Evolutionary conservation across 768 basidiomycete genomes (phyloP), one percentile per base, ranked within the genome.

Genomic region (Boletus rufocinnamomeus): DNA sequence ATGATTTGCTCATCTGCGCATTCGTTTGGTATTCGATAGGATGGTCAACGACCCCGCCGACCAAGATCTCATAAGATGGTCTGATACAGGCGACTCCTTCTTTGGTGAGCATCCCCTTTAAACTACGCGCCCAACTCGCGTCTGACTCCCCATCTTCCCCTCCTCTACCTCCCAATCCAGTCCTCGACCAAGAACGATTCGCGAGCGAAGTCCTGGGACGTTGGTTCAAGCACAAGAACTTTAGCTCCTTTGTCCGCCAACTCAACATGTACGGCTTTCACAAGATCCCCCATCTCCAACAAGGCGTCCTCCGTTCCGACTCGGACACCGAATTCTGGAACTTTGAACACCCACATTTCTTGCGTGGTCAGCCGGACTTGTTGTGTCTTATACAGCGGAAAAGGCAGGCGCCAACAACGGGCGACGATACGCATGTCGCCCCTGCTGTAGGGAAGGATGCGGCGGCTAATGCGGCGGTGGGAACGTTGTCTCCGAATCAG

Each of bases 171-270:
- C 10, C 51, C 23, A 21, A 25, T 16, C 10, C 67, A 97, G 95
- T 98, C 30, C 85, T 93, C 38, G 92, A 96, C 73, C 90, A 92
- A 66, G 93, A 96, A 71, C 86, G 87, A 30, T 92, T 98, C 70
- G 90, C 93, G 2, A 84, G 85, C 40, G 90, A 96, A 73, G 84
- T 97, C 34, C 84, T 98, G 8, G 93, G 93, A 4, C 84, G 87
- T 44, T 98, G 90, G 87, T 99, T 98, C 85, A 99, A 99, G 72
- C 97, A 98, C 76, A 87, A 89, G 60, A 97, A 96, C 72, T 98
- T 97, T 75, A 93, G 91, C 14, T 92, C 90, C 68, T 96, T 97
- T 71, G 93, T 95, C 54, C 86, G 95, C 63, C 94, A 96, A 70
- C 82, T 95, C 62, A 95, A 96, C 80, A 95, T 95, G 91, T 96